Conservation (phyloP, 176 grass and related monocot genomes). For the Aechmea fasciata region DNA sequence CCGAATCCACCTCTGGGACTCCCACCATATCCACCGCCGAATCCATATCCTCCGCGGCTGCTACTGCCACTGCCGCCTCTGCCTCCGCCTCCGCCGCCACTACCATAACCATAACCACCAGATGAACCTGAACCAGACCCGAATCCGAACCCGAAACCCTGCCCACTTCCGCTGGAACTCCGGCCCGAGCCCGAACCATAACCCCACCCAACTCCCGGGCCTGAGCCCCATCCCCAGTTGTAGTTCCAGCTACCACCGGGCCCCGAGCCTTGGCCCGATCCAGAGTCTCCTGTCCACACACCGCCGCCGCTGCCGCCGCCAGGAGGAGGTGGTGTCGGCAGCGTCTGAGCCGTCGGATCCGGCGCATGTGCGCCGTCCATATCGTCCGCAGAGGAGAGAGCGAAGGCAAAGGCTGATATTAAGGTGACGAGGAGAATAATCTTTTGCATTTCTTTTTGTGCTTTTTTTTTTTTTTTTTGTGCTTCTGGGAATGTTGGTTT, state of each 20-base stretch:
- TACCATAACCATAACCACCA: constrained; percentile 4
- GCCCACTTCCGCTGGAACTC: constrained; percentile 21
- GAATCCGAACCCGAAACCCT: constrained; percentile 29
- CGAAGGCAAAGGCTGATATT: constrained; percentile 1
- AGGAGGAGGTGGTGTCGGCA: neutral
- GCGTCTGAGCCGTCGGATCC: constrained; percentile 19
- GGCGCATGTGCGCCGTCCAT: constrained; percentile 5
- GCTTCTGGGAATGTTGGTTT: neutral
- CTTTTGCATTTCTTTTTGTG: constrained; percentile 8
- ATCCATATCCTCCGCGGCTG: constrained; percentile 15
- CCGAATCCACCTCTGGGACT: constrained; percentile 6
- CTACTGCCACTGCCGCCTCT: neutral
- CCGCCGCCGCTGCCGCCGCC: neutral
- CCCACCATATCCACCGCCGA: constrained; percentile 17
- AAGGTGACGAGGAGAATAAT: constrained; percentile 1
- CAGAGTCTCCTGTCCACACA: constrained; percentile 34
- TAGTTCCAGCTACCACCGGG: constrained; percentile 40
- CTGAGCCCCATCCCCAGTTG: constrained; percentile 53
- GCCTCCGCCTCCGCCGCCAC: constrained; percentile 14
- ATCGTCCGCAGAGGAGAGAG: constrained; percentile 14
- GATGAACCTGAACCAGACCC: constrained; percentile 15
- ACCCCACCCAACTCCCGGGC: constrained; percentile 39
- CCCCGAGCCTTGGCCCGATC: constrained; percentile 32
- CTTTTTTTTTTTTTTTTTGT: neutral
- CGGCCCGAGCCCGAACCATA: constrained; percentile 37